Conservation (phyloP, 768 basidiomycete species). For the Russula brevipes region DNA sequence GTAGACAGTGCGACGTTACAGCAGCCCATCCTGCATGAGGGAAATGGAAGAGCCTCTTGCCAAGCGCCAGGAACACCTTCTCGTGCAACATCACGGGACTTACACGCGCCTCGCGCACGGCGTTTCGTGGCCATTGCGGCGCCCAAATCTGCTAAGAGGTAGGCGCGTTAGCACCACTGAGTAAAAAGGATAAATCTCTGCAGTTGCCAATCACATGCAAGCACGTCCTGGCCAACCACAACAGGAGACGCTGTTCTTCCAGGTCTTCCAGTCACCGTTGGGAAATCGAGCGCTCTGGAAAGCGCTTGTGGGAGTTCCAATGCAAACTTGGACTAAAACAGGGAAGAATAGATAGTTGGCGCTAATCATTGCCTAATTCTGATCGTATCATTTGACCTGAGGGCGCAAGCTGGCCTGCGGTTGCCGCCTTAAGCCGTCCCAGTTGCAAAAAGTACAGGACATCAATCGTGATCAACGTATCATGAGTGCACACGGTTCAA, state of each 20-base stretch:
- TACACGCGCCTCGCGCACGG: constrained; percentile 10
- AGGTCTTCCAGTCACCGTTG: background rate
- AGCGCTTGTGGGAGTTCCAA: background rate
- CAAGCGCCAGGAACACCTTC: constrained; percentile 2
- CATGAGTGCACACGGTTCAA: background rate
- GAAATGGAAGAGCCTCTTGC: constrained; percentile 6
- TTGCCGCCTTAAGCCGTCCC: background rate
- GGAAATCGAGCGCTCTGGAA: background rate
- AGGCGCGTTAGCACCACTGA: background rate
- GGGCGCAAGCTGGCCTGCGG: constrained; percentile 6
- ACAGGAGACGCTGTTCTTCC: background rate
- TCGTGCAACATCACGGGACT: constrained; percentile 9
- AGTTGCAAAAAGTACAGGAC: background rate
- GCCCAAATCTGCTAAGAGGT: background rate
- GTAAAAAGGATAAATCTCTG: background rate
- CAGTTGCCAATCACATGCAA: background rate
- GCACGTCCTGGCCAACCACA: background rate
- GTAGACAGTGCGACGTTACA: constrained; percentile 1
- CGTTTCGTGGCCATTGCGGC: background rate
- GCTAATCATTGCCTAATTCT: constrained; percentile 11
- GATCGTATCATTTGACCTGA: constrained; percentile 4
- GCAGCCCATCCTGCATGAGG: background rate
- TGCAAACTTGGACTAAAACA: background rate
- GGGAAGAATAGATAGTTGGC: background rate
- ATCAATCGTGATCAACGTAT: background rate